Evolutionary conservation across 164 flowering plant species (phyloP).

Genomic region (Vitis labrusca): DNA sequence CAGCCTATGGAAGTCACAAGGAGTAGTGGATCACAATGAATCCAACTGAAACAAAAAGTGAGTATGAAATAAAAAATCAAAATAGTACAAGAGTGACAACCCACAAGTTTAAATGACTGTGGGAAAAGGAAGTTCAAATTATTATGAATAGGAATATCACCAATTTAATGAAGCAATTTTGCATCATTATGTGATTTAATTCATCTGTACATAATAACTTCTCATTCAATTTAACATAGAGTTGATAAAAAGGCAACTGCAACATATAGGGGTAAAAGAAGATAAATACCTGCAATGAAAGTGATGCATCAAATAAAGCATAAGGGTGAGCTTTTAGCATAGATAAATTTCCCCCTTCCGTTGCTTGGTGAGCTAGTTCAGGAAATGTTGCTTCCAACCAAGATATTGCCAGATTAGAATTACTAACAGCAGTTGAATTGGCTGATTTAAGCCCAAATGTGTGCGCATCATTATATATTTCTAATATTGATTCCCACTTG

Average conservation of each 20-base stretch:
- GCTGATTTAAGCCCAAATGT: conserved; percentile 67
- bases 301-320: conserved; percentile 75
- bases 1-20: too few relatives aligned
- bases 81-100: too few relatives aligned
- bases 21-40: too few relatives aligned
- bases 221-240: too few relatives aligned
- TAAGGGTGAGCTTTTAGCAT: conserved; percentile 63
- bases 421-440: conserved; percentile 58
- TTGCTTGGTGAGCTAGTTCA: conserved; percentile 44
- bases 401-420: conserved; percentile 76
- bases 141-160: background rate
- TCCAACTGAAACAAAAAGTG: too few relatives aligned
- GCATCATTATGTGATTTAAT: background rate
- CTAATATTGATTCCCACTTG: conserved; percentile 69
- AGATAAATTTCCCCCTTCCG: conserved; percentile 33
- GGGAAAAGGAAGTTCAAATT: too few relatives aligned
- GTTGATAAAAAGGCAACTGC: background rate
- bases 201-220: background rate
- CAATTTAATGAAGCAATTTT: background rate
- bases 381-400: conserved; percentile 97
- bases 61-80: too few relatives aligned
- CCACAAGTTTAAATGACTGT: too few relatives aligned
- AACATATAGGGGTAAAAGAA: background rate
- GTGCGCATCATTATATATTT: conserved; percentile 79
- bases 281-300: conserved; percentile 69